phyloP scores from a whole-genome alignment of 306 rosid species.

The Trifolium repens region DNA sequence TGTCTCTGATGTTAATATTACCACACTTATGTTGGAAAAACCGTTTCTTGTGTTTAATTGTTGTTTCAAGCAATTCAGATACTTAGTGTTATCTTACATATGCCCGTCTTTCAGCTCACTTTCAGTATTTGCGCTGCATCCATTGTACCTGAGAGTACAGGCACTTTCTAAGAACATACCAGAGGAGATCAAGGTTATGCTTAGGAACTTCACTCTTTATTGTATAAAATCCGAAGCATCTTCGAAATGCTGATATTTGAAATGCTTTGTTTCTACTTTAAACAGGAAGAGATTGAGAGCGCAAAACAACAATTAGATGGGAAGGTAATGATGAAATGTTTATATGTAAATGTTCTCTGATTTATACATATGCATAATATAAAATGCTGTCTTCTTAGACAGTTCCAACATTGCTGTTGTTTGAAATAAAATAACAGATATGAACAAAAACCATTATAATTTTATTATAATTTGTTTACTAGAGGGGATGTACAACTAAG shows the following conservation, averaged over 20 bases:
- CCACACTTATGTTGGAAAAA: background rate
- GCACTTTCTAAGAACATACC: slow-evolving; percentile 81
- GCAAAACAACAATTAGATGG: slow-evolving; percentile 71
- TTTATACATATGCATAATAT: slow-evolving; percentile 7
- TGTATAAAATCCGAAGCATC: slow-evolving; percentile 1
- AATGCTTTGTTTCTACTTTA: slow-evolving; percentile 31
- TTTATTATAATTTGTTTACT: slow-evolving; percentile 16
- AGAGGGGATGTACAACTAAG: slow-evolving; percentile 16
- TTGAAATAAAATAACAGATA: background rate
- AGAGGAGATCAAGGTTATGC: slow-evolving; percentile 74
- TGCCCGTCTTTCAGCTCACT: slow-evolving; percentile 75
- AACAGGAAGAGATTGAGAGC: slow-evolving; percentile 80
- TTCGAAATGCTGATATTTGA: slow-evolving; percentile 40
- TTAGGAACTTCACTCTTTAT: slow-evolving; percentile 25
- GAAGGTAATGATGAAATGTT: slow-evolving; percentile 65
- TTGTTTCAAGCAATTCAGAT: slow-evolving; percentile 29
- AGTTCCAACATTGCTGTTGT: slow-evolving; percentile 18
- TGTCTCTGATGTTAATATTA: slow-evolving; percentile 25
- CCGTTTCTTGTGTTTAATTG: slow-evolving; percentile 13
- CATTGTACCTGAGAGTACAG: slow-evolving; percentile 88
- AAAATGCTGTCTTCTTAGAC: slow-evolving; percentile 21
- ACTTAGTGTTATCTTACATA: slow-evolving; percentile 30
- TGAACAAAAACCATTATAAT: slow-evolving; percentile 7
- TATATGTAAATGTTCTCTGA: slow-evolving; percentile 18
- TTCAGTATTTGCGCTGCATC: slow-evolving; percentile 95